Conservation (phyloP, 2,329 filamentous ascomycete species). For the Colletotrichum sp. region DNA sequence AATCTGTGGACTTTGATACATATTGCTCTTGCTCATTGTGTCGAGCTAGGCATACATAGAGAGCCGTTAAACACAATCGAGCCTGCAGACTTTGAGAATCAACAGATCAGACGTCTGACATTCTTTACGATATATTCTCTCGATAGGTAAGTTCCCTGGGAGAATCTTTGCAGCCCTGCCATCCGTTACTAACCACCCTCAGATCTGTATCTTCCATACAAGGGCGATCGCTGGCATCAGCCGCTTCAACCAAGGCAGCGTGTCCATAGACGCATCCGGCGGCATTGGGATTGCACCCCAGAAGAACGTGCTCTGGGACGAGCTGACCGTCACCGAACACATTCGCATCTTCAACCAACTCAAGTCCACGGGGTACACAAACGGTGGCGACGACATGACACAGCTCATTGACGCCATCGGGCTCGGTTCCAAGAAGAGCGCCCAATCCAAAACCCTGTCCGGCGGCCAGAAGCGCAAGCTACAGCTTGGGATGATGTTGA, state of each 20-base stretch:
- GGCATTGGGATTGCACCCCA: constrained; percentile 76
- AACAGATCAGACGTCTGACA: constrained; percentile 27
- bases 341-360: constrained; percentile 72
- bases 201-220: constrained; percentile 42
- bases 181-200: neutral
- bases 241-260: constrained; percentile 60
- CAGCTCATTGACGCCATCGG: constrained; percentile 68
- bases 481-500: constrained; percentile 81
- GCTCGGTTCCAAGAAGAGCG: constrained; percentile 65
- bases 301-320: constrained; percentile 78
- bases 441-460: constrained; percentile 68
- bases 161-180: neutral
- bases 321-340: constrained; percentile 74
- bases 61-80: constrained; percentile 25
- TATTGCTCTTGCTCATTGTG: constrained; percentile 39
- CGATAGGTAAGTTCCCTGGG: constrained; percentile 29
- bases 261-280: constrained; percentile 76
- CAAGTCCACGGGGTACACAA: constrained; percentile 58
- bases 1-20: constrained; percentile 41
- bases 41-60: constrained; percentile 41
- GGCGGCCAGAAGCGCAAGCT: constrained; percentile 80
- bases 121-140: constrained; percentile 41
- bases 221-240: constrained; percentile 36
- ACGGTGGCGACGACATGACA: constrained; percentile 47
- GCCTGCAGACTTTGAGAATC: neutral